Conservation (phyloP, 2,329 filamentous ascomycete species). For the Dothideomycetes sp. region DNA sequence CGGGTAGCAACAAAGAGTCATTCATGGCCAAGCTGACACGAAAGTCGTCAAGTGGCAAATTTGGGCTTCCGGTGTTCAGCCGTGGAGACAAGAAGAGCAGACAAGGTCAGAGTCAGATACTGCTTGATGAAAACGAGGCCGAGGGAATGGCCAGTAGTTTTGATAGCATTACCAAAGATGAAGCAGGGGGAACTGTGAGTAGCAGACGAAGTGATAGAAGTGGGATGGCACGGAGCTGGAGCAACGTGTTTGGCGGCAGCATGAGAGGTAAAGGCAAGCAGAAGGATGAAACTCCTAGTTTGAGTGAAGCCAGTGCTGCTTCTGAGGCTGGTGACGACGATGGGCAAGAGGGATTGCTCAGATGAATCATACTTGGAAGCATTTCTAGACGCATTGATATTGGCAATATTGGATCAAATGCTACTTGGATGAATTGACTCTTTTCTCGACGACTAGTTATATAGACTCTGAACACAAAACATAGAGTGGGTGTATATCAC, state of each 20-base stretch:
- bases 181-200: constrained; percentile 12
- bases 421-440: no score
- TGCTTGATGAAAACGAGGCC: constrained; percentile 24
- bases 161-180: constrained; percentile 15
- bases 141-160: constrained; percentile 20
- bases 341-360: constrained; percentile 9
- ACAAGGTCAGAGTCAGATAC: constrained; percentile 12
- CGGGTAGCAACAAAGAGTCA: constrained; percentile 29
- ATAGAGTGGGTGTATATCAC: no score
- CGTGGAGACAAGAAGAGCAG: constrained; percentile 20
- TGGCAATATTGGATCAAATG: no score
- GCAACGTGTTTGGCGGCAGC: constrained; percentile 27
- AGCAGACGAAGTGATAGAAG: constrained; percentile 22
- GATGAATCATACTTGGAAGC: no score
- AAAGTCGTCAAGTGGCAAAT: constrained; percentile 35
- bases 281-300: constrained; percentile 29
- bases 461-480: no score
- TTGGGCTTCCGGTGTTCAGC: constrained; percentile 26
- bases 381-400: no score
- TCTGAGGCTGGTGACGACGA: constrained; percentile 29
- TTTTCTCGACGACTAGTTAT: no score
- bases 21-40: constrained; percentile 40
- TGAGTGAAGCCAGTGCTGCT: constrained; percentile 33
- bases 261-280: constrained; percentile 25
- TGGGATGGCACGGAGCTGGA: constrained; percentile 30